Conservation (phyloP, 78 protist species). For the Dictyostelium brefeldianum region DNA sequence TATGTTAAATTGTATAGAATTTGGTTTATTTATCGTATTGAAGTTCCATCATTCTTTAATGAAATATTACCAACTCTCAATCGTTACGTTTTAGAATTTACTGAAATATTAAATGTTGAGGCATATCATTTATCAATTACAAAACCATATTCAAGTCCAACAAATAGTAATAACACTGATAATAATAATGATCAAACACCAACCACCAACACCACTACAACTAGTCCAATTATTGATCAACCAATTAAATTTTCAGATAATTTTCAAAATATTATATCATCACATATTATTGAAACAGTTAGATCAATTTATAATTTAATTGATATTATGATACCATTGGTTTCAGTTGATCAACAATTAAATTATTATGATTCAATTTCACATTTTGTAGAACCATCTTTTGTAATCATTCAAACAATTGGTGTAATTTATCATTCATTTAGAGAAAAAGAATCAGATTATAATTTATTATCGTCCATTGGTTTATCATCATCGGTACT, state of each 20-base stretch:
- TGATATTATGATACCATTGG: not conserved
- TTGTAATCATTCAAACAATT: slow-evolving; percentile 32
- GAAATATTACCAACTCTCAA: not conserved
- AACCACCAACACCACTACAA: not conserved
- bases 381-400: slow-evolving; percentile 47
- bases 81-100: slow-evolving; percentile 27
- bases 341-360: not conserved
- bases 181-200: not conserved
- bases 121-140: slow-evolving; percentile 29
- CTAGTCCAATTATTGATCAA: not conserved
- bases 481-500: slow-evolving; percentile 39
- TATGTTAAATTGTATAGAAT: slow-evolving; percentile 30
- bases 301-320: slow-evolving; percentile 61
- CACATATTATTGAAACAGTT: slow-evolving; percentile 32
- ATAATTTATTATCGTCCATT: slow-evolving; percentile 1
- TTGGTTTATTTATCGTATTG: slow-evolving; percentile 27
- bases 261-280: not conserved
- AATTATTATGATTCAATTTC: slow-evolving; percentile 21
- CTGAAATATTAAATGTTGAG: slow-evolving; percentile 14
- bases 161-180: not conserved
- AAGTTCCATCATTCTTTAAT: not conserved
- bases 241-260: not conserved
- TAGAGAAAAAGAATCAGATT: slow-evolving; percentile 9
- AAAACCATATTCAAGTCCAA: not conserved
- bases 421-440: slow-evolving; percentile 53